Conservation (phyloP, 306 rosid genomes). For the Vigna nakashimae region DNA sequence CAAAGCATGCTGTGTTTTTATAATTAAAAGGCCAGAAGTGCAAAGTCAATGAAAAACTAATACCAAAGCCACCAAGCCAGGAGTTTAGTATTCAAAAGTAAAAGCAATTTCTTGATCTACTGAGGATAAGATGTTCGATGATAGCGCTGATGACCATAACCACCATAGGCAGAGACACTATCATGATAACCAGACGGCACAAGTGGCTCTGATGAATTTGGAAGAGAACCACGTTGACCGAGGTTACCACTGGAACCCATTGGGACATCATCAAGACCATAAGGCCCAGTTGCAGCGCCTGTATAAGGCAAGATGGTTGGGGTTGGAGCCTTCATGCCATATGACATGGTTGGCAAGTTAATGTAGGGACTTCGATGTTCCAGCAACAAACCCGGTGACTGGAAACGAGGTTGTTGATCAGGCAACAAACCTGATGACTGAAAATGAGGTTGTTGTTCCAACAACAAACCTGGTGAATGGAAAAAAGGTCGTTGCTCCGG, state of each 20-base stretch:
- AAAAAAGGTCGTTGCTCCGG: conserved; percentile 54
- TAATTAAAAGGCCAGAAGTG: conserved; percentile 38
- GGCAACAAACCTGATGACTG: conserved; percentile 61
- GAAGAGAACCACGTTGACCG: conserved; percentile 56
- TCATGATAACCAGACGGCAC: conserved; percentile 55
- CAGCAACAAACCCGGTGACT: conserved; percentile 58
- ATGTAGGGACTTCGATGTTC: conserved; percentile 55
- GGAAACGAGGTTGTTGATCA: conserved; percentile 54
- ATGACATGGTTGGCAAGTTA: conserved; percentile 59
- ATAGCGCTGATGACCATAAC: conserved; percentile 60
- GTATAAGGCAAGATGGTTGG: conserved; percentile 56
- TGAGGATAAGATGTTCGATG: conserved; percentile 65
- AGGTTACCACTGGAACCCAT: conserved; percentile 62
- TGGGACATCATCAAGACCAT: conserved; percentile 64
- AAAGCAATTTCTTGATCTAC: conserved; percentile 50
- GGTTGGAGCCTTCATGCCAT: conserved; percentile 62
- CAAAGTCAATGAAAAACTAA: conserved; percentile 43
- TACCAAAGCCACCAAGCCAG: conserved; percentile 42
- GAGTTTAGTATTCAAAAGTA: conserved; percentile 43
- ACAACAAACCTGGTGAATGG: conserved; percentile 60
- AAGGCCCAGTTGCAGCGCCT: conserved; percentile 61
- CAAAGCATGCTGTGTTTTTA: conserved; percentile 43
- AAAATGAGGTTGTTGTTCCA: conserved; percentile 53
- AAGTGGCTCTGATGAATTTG: conserved; percentile 56
- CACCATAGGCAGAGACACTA: conserved; percentile 57